Percentiles rank a stretch among this genome's conserved stretches.
Evolutionary conservation across 179 eudicot species (phyloP).

Genomic region (Spergularia azorica): DNA sequence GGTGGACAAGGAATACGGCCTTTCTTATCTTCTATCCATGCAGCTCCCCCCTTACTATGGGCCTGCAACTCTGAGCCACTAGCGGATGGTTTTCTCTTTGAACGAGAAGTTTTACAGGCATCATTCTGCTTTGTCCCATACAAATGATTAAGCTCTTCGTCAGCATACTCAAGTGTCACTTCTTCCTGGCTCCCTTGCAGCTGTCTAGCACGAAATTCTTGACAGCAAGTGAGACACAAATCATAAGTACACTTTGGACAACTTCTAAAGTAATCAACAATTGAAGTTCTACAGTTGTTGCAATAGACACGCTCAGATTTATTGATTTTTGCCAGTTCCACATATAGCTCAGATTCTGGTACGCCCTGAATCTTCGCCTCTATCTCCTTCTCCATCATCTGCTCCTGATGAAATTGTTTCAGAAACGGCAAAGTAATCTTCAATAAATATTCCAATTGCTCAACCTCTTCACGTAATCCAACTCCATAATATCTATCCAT

Average conservation of each 20-base stretch:
- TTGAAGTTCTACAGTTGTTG: constrained; percentile 64
- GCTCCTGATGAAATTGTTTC: neutral
- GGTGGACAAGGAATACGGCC: constrained; percentile 76
- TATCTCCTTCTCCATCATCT: neutral
- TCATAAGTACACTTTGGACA: constrained; percentile 60
- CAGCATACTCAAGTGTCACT: constrained; percentile 27
- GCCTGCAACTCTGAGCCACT: neutral
- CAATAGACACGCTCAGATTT: constrained; percentile 13
- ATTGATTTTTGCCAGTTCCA: too few relatives aligned
- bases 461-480: too few relatives aligned
- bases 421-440: neutral
- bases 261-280: constrained; percentile 61
- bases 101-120: too few relatives aligned
- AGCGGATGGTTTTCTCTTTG: neutral
- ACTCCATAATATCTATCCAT: too few relatives aligned
- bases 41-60: constrained; percentile 10
- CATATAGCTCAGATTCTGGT: neutral
- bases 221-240: constrained; percentile 67
- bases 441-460: neutral
- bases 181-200: constrained; percentile 38
- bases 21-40: constrained; percentile 52
- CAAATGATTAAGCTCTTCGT: constrained; percentile 37
- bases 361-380: neutral
- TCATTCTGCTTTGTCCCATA: constrained; percentile 30
- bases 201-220: constrained; percentile 54